Percentiles rank a stretch among this genome's conserved stretches.
phyloP scores from a whole-genome alignment of 2,329 filamentous ascomycete species.

The Hypoxylon sp. region DNA sequence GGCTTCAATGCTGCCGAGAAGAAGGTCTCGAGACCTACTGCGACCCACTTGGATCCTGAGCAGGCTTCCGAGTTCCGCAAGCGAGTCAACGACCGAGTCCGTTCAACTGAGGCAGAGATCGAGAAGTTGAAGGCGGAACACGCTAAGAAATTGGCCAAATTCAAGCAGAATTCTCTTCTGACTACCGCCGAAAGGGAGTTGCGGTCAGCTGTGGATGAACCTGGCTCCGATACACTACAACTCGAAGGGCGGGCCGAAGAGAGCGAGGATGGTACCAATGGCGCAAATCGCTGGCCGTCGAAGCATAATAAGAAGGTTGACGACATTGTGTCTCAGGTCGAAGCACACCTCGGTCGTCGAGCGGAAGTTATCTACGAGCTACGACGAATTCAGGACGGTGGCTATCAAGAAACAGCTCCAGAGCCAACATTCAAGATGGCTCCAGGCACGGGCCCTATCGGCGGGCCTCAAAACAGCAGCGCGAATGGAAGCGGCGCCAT shows the following conservation, averaged over 20 bases:
- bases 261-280: conserved; percentile 63
- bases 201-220: conserved; percentile 72
- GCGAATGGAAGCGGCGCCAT: conserved; percentile 51
- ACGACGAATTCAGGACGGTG: conserved; percentile 81
- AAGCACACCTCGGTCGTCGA: conserved; percentile 75
- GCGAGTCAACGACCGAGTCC: conserved; percentile 78
- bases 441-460: conserved; percentile 22
- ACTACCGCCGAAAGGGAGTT: conserved; percentile 82
- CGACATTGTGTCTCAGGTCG: conserved; percentile 80
- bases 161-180: conserved; percentile 77
- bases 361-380: conserved; percentile 74
- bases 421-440: conserved; percentile 54
- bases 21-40: conserved; percentile 69
- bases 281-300: conserved; percentile 54
- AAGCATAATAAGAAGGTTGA: conserved; percentile 71
- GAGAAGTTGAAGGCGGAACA: conserved; percentile 86
- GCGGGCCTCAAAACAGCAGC: conserved; percentile 42
- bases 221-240: conserved; percentile 71
- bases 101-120: conserved; percentile 82
- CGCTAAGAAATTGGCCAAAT: conserved; percentile 77
- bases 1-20: conserved; percentile 61
- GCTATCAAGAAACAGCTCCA: conserved; percentile 72
- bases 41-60: conserved; percentile 77
- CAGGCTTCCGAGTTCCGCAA: conserved; percentile 87
- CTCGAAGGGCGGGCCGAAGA: conserved; percentile 69